Percentiles rank a stretch among this genome's conserved stretches.
Evolutionary conservation across 345 rosid species (phyloP).

Genomic region (Citropsis articulata): DNA sequence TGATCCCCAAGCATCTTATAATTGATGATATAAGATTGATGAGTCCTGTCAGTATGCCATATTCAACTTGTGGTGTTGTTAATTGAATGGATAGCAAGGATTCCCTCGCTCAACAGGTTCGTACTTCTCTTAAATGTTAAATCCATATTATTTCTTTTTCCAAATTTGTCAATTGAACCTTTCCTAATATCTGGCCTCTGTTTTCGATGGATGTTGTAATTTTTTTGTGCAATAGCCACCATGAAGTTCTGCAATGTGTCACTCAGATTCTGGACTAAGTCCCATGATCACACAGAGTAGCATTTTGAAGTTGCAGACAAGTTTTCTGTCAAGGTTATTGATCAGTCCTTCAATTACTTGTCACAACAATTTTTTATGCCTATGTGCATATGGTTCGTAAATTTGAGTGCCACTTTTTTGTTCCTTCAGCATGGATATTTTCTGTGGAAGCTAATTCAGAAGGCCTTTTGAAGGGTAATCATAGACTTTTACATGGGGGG

Average conservation of each 20-base stretch:
- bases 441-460: background rate
- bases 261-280: background rate
- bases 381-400: background rate
- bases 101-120: background rate
- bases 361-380: background rate
- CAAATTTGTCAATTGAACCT: background rate
- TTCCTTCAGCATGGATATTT: background rate
- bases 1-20: background rate
- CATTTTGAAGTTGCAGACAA: background rate
- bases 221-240: background rate
- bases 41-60: background rate
- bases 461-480: background rate
- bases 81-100: background rate
- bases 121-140: background rate
- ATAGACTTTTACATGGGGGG: too few species aligned
- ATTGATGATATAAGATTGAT: too few species aligned
- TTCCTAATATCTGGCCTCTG: background rate
- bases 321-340: background rate
- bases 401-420: background rate
- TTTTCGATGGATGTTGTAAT: background rate
- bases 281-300: background rate
- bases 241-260: background rate
- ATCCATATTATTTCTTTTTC: background rate
- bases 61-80: background rate
- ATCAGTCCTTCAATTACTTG: background rate